Evolutionary conservation across 371 early-diverging fungal species (phyloP).

Genomic region (Mucor circinelloides): DNA sequence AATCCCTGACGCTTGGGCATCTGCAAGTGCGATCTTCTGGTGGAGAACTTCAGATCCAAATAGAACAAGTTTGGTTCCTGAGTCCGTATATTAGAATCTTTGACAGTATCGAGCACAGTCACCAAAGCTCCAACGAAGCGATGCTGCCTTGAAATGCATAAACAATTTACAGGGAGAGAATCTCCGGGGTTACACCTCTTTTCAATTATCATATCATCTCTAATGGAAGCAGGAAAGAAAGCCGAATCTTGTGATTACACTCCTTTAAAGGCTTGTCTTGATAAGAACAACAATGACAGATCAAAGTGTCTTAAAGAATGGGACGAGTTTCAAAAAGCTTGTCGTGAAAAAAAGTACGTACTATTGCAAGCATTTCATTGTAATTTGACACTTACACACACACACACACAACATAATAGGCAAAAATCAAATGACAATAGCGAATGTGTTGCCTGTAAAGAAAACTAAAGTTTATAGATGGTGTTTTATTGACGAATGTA

Average conservation of each 20-base stretch:
- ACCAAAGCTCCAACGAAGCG: not conserved
- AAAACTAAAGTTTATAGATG: not conserved
- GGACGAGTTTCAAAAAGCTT: conserved; percentile 62
- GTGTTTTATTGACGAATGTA: not conserved
- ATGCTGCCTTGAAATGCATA: not conserved
- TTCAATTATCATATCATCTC: not conserved
- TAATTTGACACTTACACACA: not conserved
- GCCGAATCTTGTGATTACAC: conserved; percentile 53
- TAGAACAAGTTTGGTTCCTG: not conserved
- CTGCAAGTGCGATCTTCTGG: not conserved
- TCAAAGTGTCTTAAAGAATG: conserved; percentile 65
- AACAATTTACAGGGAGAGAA: not conserved
- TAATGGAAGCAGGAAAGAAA: conserved; percentile 19
- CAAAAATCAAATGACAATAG: conserved; percentile 16
- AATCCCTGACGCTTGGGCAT: too few species aligned
- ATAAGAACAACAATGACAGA: conserved; percentile 58
- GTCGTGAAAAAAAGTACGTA: conserved; percentile 39
- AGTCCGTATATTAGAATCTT: not conserved
- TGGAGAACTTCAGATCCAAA: not conserved
- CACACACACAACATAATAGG: not conserved
- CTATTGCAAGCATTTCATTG: not conserved
- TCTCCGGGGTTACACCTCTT: not conserved
- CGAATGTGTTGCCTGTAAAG: conserved; percentile 29
- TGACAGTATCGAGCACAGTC: not conserved
- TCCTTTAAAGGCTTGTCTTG: conserved; percentile 57